Evolutionary conservation across 2,329 filamentous ascomycete genomes (phyloP), one percentile per base, ranked within the genome.

Genomic region (Penicillium nordicum): DNA sequence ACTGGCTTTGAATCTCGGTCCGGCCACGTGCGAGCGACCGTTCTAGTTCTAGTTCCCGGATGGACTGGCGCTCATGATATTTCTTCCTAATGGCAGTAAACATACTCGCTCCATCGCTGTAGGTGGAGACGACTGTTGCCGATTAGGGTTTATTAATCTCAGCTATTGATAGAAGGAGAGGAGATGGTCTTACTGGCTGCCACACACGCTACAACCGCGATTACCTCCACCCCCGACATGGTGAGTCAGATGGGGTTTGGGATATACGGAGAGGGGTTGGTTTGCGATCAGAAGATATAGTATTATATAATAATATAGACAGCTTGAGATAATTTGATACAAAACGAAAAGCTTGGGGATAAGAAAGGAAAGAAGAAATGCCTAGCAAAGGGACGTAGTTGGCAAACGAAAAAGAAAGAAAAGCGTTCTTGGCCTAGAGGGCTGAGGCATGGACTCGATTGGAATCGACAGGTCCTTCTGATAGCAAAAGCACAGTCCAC

Each of bases 1-100:
- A 77, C 52, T 72, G 71, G 16, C 62, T 67, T 36, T 71, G 62
- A n/a, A 77, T 68, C n/a, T 73, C 66, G 2, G 61, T 58, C 3
- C 67, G 69, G 21, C 74, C 74, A 2, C 71, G 69, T 8, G 56
- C 55, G 2, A 77, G 67, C 7, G 75, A 77, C 41, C 61, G 60
- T 49, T 75, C 68, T 25, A 77, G 60, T 49, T 75, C 68, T 25
- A 77, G 64, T 30, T 69, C 68, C 43, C 62, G 57, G 5, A 63
- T 63, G 32, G 59, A 53, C 16, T 59, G 37, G 38, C 67, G 62
- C 38, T 69, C 42, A 38, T 61, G 56, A 50, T 63, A 53, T 57
- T 63, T 67, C 9, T 59, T 60, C 30, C 59, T 65, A 43, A 75
- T 71, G 6, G 68, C 61, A 32, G 59, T 57, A 32, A 73, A 64